Evolutionary conservation across 371 early-diverging fungal species (phyloP), one percentile per base, ranked within the genome.

Genomic region (Lichtheimia ramosa): DNA sequence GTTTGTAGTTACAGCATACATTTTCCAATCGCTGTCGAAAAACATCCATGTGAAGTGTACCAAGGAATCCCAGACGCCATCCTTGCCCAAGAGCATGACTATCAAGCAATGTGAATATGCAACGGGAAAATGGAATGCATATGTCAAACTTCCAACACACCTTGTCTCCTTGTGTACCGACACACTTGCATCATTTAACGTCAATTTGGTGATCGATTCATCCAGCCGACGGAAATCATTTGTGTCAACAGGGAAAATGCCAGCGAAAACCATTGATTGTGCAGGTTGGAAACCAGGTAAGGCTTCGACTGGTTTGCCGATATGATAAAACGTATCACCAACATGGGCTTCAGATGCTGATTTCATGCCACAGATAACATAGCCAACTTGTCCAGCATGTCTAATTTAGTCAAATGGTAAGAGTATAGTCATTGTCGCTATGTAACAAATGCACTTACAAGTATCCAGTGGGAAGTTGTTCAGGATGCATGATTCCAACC

Each of bases 31-130:
- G 80, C 64, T 97, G 95, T 24, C 92, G 78, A 66, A 98, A 97
- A 15, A 98, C 98, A 68, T 98, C 99, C 97, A 97, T 94, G 58
- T 97, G 98, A 28, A 98, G 66, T 0, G 95, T 96, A 4, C 98
- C 99, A 61, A 97, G 65, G 60, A 98, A 98, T 1, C 99, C 99
- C 18, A 98, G 79, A 20, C 99, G 86, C 89, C 95, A 98, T 2
- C 99, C 99, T 76, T 96, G 97, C 1, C 99, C 99, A 15, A 98
- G 63, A 14, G 96, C 92, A 48, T 75, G 79, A 66, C 89, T 87
- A 43, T 18, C 46, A 5, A n/a, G 14, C 46, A 46, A 43, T 16
- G 15, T 18, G 21, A 46, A 14, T 46, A 21, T 46, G 2, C 46
- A 21, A 1, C 0, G 10, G 8, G 34, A 34, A 34, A 34, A 6